Conservation (phyloP, 2,329 filamentous ascomycete species). For the Phyllachora maydis region DNA sequence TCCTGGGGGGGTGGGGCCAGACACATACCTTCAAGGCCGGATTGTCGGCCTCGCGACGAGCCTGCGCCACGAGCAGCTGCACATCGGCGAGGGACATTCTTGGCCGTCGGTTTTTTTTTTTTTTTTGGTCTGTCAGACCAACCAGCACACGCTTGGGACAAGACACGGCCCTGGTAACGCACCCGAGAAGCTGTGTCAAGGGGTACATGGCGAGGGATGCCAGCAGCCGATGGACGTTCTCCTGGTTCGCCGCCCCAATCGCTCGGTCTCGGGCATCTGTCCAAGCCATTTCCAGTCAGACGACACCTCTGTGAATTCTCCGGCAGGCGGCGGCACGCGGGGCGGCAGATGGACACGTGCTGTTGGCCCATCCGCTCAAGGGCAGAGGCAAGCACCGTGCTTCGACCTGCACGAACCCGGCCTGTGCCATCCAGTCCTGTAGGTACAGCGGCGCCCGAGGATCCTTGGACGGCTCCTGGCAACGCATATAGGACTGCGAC, state of each 20-base stretch:
- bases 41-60: slow-evolving; percentile 29
- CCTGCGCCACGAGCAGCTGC: slow-evolving; percentile 32
- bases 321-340: too few species aligned
- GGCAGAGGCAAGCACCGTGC: slow-evolving; percentile 43
- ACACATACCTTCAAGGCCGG: slow-evolving; percentile 33
- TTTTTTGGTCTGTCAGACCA: too few species aligned
- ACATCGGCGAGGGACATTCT: slow-evolving; percentile 39
- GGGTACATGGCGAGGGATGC: slow-evolving; percentile 34
- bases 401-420: slow-evolving; percentile 50
- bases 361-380: slow-evolving; percentile 47
- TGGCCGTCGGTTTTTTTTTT: slow-evolving; percentile 1
- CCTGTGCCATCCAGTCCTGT: slow-evolving; percentile 31
- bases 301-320: slow-evolving; percentile 1
- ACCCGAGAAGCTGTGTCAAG: slow-evolving; percentile 28
- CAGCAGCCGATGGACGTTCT: slow-evolving; percentile 31
- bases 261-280: slow-evolving; percentile 26
- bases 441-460: slow-evolving; percentile 41
- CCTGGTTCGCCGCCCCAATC: slow-evolving; percentile 31
- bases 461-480: slow-evolving; percentile 43
- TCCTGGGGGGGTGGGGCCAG: neutral
- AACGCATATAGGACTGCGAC: slow-evolving; percentile 43
- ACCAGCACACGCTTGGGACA: too few species aligned
- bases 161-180: slow-evolving; percentile 7
- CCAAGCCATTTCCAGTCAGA: slow-evolving; percentile 4
- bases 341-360: slow-evolving; percentile 25